Evolutionary conservation across 176 grass and related monocot species (phyloP).

Genomic region (Tillandsia leiboldiana): DNA sequence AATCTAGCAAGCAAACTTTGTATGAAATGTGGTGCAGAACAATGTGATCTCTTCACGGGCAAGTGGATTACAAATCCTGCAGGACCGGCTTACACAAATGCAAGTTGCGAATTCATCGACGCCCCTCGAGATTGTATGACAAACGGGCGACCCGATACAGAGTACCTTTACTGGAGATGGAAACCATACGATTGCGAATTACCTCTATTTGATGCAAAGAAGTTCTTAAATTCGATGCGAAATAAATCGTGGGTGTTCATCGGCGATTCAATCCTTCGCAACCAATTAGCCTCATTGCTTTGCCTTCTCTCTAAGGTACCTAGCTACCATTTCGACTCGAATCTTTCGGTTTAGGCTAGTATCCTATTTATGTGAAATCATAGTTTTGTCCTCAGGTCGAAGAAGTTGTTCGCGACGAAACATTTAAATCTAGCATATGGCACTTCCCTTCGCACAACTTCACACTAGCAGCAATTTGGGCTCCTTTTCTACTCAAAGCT

Average conservation of each 20-base stretch:
- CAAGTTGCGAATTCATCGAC: slow-evolving; percentile 77
- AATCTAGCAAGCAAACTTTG: neutral
- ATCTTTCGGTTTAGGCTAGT: neutral
- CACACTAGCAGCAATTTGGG: slow-evolving; percentile 69
- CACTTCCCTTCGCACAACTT: slow-evolving; percentile 64
- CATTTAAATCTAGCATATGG: slow-evolving; percentile 65
- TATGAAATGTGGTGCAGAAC: slow-evolving; percentile 28
- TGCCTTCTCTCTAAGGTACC: slow-evolving; percentile 85
- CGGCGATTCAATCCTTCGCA: slow-evolving; percentile 91
- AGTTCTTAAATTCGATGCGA: slow-evolving; percentile 51
- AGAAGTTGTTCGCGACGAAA: slow-evolving; percentile 61
- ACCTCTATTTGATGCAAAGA: slow-evolving; percentile 38
- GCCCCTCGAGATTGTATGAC: slow-evolving; percentile 70
- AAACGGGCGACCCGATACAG: slow-evolving; percentile 67
- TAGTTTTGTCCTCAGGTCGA: slow-evolving; percentile 36
- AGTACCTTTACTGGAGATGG: slow-evolving; percentile 84
- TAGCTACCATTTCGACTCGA: neutral
- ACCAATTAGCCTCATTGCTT: slow-evolving; percentile 78
- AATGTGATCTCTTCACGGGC: slow-evolving; percentile 58
- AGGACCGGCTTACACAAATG: slow-evolving; percentile 67
- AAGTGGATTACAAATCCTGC: slow-evolving; percentile 50
- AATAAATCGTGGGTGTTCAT: slow-evolving; percentile 76
- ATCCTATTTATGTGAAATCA: too few relatives aligned
- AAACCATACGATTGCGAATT: slow-evolving; percentile 71
- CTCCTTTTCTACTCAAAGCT: slow-evolving; percentile 54